Evolutionary conservation across 2,329 filamentous ascomycete species (phyloP).

Genomic region (Microascus cirrosus): DNA sequence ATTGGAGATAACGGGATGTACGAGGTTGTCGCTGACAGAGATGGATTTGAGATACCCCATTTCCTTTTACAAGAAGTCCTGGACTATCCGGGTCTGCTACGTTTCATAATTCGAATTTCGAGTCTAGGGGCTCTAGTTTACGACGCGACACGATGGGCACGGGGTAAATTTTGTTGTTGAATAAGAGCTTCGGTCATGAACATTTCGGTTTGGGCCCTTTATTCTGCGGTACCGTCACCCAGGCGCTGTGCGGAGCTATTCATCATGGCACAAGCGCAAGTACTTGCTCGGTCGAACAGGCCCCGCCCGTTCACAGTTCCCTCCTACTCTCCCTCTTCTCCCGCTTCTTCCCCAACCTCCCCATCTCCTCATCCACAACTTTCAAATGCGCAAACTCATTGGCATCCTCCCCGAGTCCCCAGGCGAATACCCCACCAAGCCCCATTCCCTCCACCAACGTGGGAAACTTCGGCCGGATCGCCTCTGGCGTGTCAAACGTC

Average conservation of each 20-base stretch:
- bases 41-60: background rate
- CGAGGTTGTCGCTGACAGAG: background rate
- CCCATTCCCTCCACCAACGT: constrained; percentile 42
- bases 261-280: too few relatives aligned
- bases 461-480: constrained; percentile 51
- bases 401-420: constrained; percentile 61
- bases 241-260: too few relatives aligned
- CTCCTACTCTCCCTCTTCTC: background rate
- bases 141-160: too few relatives aligned
- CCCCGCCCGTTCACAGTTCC: background rate
- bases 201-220: too few relatives aligned
- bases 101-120: too few relatives aligned
- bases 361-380: constrained; percentile 12
- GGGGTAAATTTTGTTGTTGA: too few relatives aligned
- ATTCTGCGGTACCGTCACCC: too few relatives aligned
- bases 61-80: background rate
- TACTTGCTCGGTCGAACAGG: background rate
- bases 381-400: constrained; percentile 27
- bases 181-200: too few relatives aligned
- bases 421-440: constrained; percentile 64
- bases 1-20: background rate
- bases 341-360: background rate
- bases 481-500: constrained; percentile 57
- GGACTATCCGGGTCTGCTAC: background rate
- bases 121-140: too few relatives aligned